Evolutionary conservation across 495 filamentous ascomycete genomes (phyloP).

Genomic region (Podospora pseudocomata): DNA sequence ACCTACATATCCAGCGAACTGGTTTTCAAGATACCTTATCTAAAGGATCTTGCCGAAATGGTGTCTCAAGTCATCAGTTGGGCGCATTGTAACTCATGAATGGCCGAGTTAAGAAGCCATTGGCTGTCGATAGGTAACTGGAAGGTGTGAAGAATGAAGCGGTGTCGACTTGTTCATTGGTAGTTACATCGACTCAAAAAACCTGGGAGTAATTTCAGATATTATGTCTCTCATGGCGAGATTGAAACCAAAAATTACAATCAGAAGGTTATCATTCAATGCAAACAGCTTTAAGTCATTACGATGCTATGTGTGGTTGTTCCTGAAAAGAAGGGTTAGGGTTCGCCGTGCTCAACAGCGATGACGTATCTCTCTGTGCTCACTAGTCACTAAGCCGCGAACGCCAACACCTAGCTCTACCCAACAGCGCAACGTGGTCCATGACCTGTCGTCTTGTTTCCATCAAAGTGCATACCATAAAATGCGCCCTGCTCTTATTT

Average conservation of each 20-base stretch:
- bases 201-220: no score
- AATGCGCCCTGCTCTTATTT: conserved; percentile 22
- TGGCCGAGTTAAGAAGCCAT: background rate
- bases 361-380: background rate
- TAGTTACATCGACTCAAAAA: no score
- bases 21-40: no score
- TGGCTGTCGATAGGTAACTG: background rate
- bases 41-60: no score
- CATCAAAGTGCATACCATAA: background rate
- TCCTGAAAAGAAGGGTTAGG: background rate
- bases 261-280: no score
- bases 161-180: no score
- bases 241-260: no score
- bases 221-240: no score
- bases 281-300: background rate
- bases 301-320: background rate
- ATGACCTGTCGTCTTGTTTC: background rate
- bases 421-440: background rate
- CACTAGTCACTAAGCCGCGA: background rate
- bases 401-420: background rate
- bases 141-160: no score
- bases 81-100: background rate
- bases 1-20: no score
- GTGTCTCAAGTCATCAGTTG: background rate
- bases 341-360: background rate